Evolutionary conservation across 2,329 filamentous ascomycete genomes (phyloP).

Genomic region (Taxawa tesnikishii): DNA sequence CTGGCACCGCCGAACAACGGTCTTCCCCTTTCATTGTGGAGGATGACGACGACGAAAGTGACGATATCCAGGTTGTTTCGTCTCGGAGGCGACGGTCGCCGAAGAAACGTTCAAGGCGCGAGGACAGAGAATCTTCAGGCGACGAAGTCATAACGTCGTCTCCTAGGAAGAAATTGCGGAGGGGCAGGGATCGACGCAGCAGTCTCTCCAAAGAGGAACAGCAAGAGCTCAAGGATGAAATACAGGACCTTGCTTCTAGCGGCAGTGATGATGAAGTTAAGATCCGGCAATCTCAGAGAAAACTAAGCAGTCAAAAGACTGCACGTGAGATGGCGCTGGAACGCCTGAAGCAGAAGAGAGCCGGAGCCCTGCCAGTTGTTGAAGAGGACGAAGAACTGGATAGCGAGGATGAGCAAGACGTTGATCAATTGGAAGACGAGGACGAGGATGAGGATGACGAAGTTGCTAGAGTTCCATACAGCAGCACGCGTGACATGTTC

Average conservation of each 20-base stretch:
- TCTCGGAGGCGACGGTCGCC: conserved; percentile 3
- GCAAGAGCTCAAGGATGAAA: conserved; percentile 32
- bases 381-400: conserved; percentile 12
- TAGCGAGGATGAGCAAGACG: conserved; percentile 15
- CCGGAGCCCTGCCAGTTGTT: conserved; percentile 14
- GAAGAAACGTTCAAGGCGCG: conserved; percentile 1
- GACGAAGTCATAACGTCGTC: not conserved
- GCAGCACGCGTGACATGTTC: conserved; percentile 27
- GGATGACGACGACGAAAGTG: conserved; percentile 13
- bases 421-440: conserved; percentile 19
- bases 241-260: conserved; percentile 28
- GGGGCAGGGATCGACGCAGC: conserved; percentile 3
- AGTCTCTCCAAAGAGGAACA: conserved; percentile 18
- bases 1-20: not conserved
- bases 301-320: conserved; percentile 19
- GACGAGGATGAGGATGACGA: conserved; percentile 13
- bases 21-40: conserved; percentile 3
- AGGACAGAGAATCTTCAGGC: conserved; percentile 9
- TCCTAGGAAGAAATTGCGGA: conserved; percentile 3
- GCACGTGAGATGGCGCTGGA: conserved; percentile 30
- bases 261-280: conserved; percentile 15
- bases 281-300: conserved; percentile 16
- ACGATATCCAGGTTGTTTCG: conserved; percentile 14
- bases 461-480: conserved; percentile 1
- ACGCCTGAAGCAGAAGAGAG: conserved; percentile 27